Evolutionary conservation across 2,329 filamentous ascomycete species (phyloP).

Genomic region (Grosmannia penicillata): DNA sequence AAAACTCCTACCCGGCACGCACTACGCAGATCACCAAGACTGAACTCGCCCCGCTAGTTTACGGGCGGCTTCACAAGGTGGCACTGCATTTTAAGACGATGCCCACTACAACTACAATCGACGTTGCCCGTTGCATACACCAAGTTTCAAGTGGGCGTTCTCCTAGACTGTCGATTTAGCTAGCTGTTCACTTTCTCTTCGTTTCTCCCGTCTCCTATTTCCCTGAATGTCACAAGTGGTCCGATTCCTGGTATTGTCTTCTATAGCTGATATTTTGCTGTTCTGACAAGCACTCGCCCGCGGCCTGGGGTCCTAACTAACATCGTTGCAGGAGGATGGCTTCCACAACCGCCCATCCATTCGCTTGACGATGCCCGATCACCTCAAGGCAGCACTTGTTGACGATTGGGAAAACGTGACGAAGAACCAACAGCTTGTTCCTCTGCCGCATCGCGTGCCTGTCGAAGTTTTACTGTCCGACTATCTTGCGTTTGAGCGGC

Average conservation of each 20-base stretch:
- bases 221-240: no score
- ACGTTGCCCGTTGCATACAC: no score
- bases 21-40: no score
- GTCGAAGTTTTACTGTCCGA: conserved; percentile 67
- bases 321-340: conserved; percentile 56
- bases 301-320: neutral
- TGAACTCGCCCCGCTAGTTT: no score
- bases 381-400: conserved; percentile 80
- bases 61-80: no score
- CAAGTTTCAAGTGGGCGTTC: no score
- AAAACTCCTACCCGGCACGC: no score
- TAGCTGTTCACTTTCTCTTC: neutral
- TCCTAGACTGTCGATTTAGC: no score
- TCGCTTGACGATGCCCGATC: conserved; percentile 73
- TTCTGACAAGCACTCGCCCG: neutral
- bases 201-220: neutral
- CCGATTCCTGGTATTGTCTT: no score
- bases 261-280: no score
- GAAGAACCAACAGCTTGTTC: conserved; percentile 81
- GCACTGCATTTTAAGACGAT: no score
- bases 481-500: conserved; percentile 58
- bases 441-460: conserved; percentile 62
- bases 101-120: no score
- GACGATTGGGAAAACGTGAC: conserved; percentile 99
- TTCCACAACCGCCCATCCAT: conserved; percentile 78